These are phyloP conservation scores for Margaritispora aquatica DNA, from an alignment of 495 filamentous ascomycete species.

Conservation along the genomic window DNA sequence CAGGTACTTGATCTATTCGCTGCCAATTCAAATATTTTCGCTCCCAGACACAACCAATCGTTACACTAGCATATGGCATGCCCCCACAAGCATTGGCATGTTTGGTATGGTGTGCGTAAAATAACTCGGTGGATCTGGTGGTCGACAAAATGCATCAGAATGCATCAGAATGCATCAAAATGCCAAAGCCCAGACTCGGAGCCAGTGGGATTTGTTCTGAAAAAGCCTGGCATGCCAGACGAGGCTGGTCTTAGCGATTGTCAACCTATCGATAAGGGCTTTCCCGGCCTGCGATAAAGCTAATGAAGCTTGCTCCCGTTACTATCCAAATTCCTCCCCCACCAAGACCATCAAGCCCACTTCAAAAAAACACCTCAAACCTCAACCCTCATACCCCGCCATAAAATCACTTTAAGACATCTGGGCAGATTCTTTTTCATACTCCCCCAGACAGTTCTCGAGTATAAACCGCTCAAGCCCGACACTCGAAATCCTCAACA, in stretches of 20 bases:
- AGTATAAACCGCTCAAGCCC: too few relatives aligned
- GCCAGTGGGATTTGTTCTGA: background rate
- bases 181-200: too few relatives aligned
- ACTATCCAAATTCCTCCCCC: background rate
- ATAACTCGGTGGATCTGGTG: background rate
- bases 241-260: background rate
- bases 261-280: background rate
- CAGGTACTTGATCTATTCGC: background rate
- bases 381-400: background rate
- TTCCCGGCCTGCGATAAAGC: background rate
- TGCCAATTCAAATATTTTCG: background rate
- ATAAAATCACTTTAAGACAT: background rate
- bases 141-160: background rate
- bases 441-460: too few relatives aligned
- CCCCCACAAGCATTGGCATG: too few relatives aligned
- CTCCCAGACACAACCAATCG: background rate
- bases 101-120: too few relatives aligned
- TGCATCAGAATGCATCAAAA: background rate
- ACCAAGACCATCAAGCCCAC: background rate
- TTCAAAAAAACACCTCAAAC: background rate
- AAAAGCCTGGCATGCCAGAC: background rate
- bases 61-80: background rate
- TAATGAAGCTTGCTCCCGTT: background rate
- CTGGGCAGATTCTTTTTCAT: too few relatives aligned
- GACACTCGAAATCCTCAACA: too few relatives aligned